These are phyloP conservation scores for Pseudovirgaria hyperparasitica DNA, from an alignment of 2,329 filamentous ascomycete genomes.

Conservation along the genomic window DNA sequence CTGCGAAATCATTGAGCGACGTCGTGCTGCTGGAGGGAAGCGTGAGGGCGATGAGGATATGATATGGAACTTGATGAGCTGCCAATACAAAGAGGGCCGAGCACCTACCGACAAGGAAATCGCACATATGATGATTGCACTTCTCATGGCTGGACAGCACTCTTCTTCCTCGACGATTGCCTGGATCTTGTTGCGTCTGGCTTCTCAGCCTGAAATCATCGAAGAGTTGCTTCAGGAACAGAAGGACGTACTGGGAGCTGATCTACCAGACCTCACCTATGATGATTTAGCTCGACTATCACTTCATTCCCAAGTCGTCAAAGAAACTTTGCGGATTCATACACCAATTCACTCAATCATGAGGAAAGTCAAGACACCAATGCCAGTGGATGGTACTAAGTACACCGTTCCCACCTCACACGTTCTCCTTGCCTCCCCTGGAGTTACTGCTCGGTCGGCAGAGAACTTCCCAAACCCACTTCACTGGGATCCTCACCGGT, in stretches of 20 bases:
- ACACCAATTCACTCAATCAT: slow-evolving; percentile 92
- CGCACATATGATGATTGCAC: slow-evolving; percentile 86
- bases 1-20: slow-evolving; percentile 65
- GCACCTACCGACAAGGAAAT: slow-evolving; percentile 72
- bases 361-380: slow-evolving; percentile 79
- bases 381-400: slow-evolving; percentile 70
- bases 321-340: slow-evolving; percentile 83
- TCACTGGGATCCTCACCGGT: slow-evolving; percentile 82
- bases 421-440: slow-evolving; percentile 72
- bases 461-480: slow-evolving; percentile 72
- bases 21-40: slow-evolving; percentile 42
- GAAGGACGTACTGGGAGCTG: slow-evolving; percentile 54
- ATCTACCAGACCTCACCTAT: slow-evolving; percentile 62
- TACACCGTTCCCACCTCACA: slow-evolving; percentile 73
- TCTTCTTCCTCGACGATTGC: slow-evolving; percentile 73
- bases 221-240: slow-evolving; percentile 81
- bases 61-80: slow-evolving; percentile 83
- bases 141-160: slow-evolving; percentile 87
- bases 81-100: slow-evolving; percentile 70
- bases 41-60: slow-evolving; percentile 54
- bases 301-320: slow-evolving; percentile 73
- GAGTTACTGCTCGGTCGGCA: slow-evolving; percentile 60
- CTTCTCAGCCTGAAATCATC: slow-evolving; percentile 61
- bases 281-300: slow-evolving; percentile 68
- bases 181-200: slow-evolving; percentile 76